A percentile compares a stretch with the other conserved stretches of the same genome.
Conservation (phyloP, 495 filamentous ascomycete genomes). For the Xylaria nigripes region DNA sequence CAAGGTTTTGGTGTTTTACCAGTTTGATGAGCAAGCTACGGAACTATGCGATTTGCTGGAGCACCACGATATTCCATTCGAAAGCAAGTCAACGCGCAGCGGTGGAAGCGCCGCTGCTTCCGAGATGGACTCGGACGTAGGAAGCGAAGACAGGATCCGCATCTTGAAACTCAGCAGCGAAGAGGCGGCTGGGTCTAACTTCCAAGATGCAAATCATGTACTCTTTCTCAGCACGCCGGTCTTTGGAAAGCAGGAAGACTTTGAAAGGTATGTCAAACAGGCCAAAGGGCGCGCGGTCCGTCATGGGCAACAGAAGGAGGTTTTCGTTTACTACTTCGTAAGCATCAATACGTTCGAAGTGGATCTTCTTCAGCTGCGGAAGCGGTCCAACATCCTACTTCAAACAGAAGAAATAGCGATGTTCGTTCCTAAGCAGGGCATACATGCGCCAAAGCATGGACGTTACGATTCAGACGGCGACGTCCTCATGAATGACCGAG, state of each 20-base stretch:
- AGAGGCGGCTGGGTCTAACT: conserved; percentile 63
- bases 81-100: conserved; percentile 9
- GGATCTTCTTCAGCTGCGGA: conserved; percentile 43
- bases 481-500: neutral
- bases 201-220: conserved; percentile 68
- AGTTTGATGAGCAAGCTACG: conserved; percentile 17
- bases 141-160: conserved; percentile 38
- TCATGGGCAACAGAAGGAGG: conserved; percentile 56
- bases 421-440: neutral
- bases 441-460: neutral
- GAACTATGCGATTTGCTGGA: conserved; percentile 20
- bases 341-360: conserved; percentile 60
- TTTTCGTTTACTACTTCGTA: conserved; percentile 64
- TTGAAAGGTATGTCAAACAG: conserved; percentile 55
- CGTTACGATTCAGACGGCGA: neutral
- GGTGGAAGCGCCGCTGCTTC: neutral
- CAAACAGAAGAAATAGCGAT: neutral
- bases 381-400: neutral
- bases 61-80: conserved; percentile 5
- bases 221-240: conserved; percentile 62
- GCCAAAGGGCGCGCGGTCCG: conserved; percentile 62
- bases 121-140: conserved; percentile 5
- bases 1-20: conserved; percentile 29
- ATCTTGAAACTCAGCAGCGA: conserved; percentile 58
- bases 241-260: conserved; percentile 44